Percentiles rank a stretch among this genome's conserved stretches.
Conservation (phyloP, 805 yeast species). For the Candida krabiensis region DNA sequence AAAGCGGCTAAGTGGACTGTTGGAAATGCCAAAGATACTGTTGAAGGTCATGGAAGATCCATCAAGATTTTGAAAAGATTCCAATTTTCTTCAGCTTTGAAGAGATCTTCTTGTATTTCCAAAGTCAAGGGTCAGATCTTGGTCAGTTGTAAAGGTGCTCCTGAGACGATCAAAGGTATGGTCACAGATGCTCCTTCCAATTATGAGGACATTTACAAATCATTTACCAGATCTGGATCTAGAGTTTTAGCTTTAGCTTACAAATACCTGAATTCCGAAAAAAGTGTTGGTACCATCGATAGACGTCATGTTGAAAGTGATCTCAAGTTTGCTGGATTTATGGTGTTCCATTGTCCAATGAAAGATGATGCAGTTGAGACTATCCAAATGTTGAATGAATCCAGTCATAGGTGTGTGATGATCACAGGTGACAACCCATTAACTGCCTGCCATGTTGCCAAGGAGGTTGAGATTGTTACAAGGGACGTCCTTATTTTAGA, state of each 20-base stretch:
- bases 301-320: constrained; percentile 78
- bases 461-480: constrained; percentile 84
- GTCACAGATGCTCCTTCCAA: constrained; percentile 65
- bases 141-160: constrained; percentile 96
- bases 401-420: constrained; percentile 95
- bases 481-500: constrained; percentile 85
- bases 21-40: constrained; percentile 59
- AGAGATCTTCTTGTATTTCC: constrained; percentile 90
- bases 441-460: constrained; percentile 97
- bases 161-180: constrained; percentile 88
- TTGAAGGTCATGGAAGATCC: constrained; percentile 43
- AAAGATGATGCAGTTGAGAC: constrained; percentile 91
- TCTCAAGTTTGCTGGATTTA: constrained; percentile 83
- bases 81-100: constrained; percentile 94
- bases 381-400: constrained; percentile 87
- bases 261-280: constrained; percentile 55
- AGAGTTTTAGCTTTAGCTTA: constrained; percentile 96
- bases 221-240: constrained; percentile 92
- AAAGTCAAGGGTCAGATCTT: constrained; percentile 50
- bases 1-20: constrained; percentile 84
- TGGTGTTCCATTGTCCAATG: constrained; percentile 96
- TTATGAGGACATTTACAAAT: constrained; percentile 83
- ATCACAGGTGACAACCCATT: constrained; percentile 98
- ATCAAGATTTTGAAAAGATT: constrained; percentile 85
- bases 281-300: constrained; percentile 55